Conservation (phyloP, 208 protist species). For the Crithidia sp. region DNA sequence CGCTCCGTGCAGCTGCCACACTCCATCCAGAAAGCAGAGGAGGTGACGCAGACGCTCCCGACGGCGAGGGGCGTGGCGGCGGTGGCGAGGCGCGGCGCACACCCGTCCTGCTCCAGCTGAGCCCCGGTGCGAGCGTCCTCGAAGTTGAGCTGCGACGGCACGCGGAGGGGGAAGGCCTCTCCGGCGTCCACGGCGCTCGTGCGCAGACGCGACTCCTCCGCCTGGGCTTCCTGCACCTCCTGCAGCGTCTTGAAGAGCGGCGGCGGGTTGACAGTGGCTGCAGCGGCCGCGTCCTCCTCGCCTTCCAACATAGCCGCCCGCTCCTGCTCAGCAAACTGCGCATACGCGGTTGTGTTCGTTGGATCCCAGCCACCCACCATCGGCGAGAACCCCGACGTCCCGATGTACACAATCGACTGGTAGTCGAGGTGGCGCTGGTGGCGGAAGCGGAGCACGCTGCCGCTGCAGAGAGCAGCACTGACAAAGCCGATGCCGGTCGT, state of each 20-base stretch:
- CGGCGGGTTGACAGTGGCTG: not conserved
- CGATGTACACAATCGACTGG: conserved; percentile 52
- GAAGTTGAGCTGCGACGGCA: conserved; percentile 37
- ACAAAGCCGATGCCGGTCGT: conserved; percentile 66
- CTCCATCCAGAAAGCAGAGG: conserved; percentile 47
- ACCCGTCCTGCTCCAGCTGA: conserved; percentile 48
- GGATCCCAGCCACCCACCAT: conserved; percentile 63
- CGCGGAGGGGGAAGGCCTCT: not conserved
- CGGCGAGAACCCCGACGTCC: conserved; percentile 68
- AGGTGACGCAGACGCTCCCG: conserved; percentile 64
- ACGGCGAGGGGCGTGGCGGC: conserved; percentile 36
- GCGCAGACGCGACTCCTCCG: conserved; percentile 6
- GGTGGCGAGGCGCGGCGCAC: conserved; percentile 30
- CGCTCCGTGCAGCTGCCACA: conserved; percentile 49
- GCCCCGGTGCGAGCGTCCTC: conserved; percentile 18
- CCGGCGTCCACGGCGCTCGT: conserved; percentile 7
- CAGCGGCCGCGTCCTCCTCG: conserved; percentile 1
- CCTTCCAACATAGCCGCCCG: conserved; percentile 16
- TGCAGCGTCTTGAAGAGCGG: conserved; percentile 26
- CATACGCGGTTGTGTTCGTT: conserved; percentile 43
- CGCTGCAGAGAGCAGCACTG: conserved; percentile 53
- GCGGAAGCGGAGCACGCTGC: conserved; percentile 34
- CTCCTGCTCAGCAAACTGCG: conserved; percentile 9
- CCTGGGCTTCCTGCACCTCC: conserved; percentile 22
- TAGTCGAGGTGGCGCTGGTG: conserved; percentile 28